Evolutionary conservation across 305 asterid genomes (phyloP).

Genomic region (Fraxinus sp.): DNA sequence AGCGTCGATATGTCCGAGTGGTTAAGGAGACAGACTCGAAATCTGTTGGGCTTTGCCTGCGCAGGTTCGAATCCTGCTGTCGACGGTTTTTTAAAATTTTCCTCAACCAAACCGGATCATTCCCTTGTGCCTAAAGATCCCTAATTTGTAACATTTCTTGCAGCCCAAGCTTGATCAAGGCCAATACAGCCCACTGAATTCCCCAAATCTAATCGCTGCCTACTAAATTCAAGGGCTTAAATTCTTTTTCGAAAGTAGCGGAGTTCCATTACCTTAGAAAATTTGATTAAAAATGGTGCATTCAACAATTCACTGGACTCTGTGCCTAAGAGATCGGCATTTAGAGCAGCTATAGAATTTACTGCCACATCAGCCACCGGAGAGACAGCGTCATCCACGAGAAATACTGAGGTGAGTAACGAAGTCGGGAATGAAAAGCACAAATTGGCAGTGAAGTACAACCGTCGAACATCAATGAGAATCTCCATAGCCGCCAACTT

Average conservation of each 20-base stretch:
- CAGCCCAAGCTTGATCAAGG: neutral
- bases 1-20: constrained; percentile 97
- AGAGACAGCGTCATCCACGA: neutral
- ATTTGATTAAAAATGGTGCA: neutral
- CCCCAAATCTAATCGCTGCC: neutral
- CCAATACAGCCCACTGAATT: neutral
- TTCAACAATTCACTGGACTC: neutral
- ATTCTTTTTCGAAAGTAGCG: neutral
- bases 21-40: constrained; percentile 99
- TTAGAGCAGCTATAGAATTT: too few species aligned
- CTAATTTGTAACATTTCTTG: neutral
- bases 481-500: too few species aligned
- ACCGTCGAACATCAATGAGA: too few species aligned
- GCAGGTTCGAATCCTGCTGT: constrained; percentile 99
- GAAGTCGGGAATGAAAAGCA: neutral
- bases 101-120: neutral
- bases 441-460: neutral
- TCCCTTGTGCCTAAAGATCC: neutral
- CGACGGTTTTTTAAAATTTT: constrained; percentile 44
- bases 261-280: neutral
- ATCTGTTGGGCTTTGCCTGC: constrained; percentile 99
- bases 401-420: neutral
- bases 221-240: too few species aligned
- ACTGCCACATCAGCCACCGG: neutral
- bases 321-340: neutral